Conservation (phyloP, 1,284 basidiomycete species). For the Trametes polyzona region DNA sequence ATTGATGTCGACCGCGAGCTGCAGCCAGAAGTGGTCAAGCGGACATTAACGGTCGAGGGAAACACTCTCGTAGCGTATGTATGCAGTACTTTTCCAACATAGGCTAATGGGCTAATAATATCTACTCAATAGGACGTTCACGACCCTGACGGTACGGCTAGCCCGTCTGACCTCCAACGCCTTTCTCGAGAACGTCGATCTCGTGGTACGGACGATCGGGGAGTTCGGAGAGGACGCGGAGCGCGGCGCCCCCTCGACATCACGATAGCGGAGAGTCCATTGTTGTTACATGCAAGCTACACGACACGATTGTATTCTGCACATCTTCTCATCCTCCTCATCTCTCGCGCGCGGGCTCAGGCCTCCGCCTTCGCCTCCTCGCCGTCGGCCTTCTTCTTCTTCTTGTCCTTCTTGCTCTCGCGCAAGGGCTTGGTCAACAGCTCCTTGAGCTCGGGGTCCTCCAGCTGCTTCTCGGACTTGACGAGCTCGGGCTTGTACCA, state of each 20-base stretch:
- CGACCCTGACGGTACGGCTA: constrained; percentile 80
- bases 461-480: constrained; percentile 87
- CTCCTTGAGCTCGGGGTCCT: constrained; percentile 85
- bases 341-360: constrained; percentile 1
- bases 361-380: constrained; percentile 35
- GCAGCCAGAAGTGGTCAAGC: constrained; percentile 77
- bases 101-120: constrained; percentile 13
- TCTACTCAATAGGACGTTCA: constrained; percentile 66
- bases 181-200: constrained; percentile 86
- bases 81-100: constrained; percentile 26
- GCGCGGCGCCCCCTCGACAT: constrained; percentile 11
- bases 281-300: constrained; percentile 27
- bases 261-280: constrained; percentile 15
- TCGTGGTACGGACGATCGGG: constrained; percentile 81
- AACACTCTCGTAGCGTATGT: constrained; percentile 81
- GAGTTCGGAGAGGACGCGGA: constrained; percentile 72
- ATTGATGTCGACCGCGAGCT: constrained; percentile 87
- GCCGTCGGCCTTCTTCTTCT: constrained; percentile 64
- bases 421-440: constrained; percentile 81
- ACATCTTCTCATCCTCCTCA: constrained; percentile 5
- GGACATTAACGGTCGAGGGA: constrained; percentile 67
- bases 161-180: constrained; percentile 82
- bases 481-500: constrained; percentile 95
- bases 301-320: constrained; percentile 23
- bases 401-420: constrained; percentile 92